Conservation (phyloP, 2,329 filamentous ascomycete species). For the Aspergillaceae sp. region DNA sequence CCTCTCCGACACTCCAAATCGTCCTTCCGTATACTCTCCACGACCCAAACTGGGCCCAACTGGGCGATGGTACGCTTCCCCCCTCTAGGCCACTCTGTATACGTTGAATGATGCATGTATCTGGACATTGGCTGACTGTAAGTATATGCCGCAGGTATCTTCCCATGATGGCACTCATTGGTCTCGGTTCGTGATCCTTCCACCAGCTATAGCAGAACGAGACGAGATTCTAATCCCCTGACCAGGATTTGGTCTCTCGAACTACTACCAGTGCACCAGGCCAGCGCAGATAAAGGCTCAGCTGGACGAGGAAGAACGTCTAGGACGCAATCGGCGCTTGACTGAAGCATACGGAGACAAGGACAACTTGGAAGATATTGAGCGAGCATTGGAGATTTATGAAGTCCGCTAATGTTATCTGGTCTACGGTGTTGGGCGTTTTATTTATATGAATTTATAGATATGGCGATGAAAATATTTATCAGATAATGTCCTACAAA, state of each 20-base stretch:
- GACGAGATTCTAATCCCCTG: not conserved
- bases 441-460: not conserved
- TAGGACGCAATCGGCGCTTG: slow-evolving; percentile 31
- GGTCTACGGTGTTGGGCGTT: not conserved
- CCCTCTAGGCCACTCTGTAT: not conserved
- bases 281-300: not conserved
- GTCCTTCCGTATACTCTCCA: not conserved
- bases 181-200: not conserved
- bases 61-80: not conserved
- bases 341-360: slow-evolving; percentile 42
- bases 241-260: slow-evolving; percentile 13
- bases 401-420: slow-evolving; percentile 25
- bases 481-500: too few species aligned
- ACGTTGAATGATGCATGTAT: too few species aligned
- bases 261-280: slow-evolving; percentile 4
- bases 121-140: too few species aligned
- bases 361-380: slow-evolving; percentile 35
- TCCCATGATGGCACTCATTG: slow-evolving; percentile 1
- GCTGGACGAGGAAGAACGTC: slow-evolving; percentile 23
- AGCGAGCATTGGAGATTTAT: slow-evolving; percentile 38
- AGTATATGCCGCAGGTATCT: not conserved
- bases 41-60: not conserved
- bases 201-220: not conserved
- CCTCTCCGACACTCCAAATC: too few species aligned
- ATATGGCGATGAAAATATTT: not conserved